phyloP scores from a whole-genome alignment of 805 yeast genomes.

The Candida maris region DNA sequence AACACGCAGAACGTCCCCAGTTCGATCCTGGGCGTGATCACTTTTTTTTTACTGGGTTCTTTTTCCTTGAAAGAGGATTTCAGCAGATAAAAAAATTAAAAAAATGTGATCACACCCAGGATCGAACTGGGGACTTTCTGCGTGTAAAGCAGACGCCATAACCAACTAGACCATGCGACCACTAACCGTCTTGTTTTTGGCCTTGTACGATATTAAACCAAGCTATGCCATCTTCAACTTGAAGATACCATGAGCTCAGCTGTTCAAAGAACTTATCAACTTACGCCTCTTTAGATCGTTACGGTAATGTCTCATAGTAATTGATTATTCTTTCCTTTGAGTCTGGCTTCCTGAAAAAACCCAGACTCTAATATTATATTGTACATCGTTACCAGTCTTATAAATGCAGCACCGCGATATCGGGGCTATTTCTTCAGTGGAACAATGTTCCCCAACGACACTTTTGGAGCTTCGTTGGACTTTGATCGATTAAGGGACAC shows the following conservation, averaged over 20 bases:
- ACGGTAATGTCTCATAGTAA: too few relatives aligned
- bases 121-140: constrained; percentile 99
- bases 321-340: too few relatives aligned
- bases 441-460: constrained; percentile 18
- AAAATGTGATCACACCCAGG: constrained; percentile 94
- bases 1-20: constrained; percentile 99
- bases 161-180: constrained; percentile 99
- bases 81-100: constrained; percentile 13
- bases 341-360: too few relatives aligned
- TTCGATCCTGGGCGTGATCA: constrained; percentile 99
- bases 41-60: constrained; percentile 29
- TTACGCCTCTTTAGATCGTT: too few relatives aligned
- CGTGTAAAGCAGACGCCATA: constrained; percentile 99
- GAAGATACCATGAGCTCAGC: too few relatives aligned
- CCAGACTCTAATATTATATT: too few relatives aligned
- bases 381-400: neutral
- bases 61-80: too few relatives aligned
- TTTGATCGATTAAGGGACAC: constrained; percentile 12
- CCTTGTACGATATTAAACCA: neutral
- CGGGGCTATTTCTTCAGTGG: constrained; percentile 5
- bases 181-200: constrained; percentile 9
- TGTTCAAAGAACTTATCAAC: too few relatives aligned
- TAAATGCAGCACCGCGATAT: neutral
- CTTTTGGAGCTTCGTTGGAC: constrained; percentile 7
- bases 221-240: neutral